Percentiles rank a stretch among this genome's conserved stretches.
These are phyloP conservation scores for Cardamine resedifolia DNA, from an alignment of 345 rosid genomes.

Conservation along the genomic window DNA sequence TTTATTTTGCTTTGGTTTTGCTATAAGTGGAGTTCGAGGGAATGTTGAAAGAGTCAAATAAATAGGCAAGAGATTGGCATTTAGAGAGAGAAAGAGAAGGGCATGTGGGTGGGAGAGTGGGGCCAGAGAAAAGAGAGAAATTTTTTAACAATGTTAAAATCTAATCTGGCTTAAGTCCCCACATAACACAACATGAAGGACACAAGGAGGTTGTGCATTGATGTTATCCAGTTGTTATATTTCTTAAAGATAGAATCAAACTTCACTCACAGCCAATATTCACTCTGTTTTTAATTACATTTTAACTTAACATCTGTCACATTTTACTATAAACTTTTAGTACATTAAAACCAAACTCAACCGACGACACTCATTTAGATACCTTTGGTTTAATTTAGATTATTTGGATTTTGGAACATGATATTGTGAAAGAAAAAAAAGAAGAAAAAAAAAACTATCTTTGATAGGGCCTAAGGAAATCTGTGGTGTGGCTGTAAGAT, in stretches of 20 bases:
- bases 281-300: slow-evolving; percentile 14
- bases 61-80: slow-evolving; percentile 25
- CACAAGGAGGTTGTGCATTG: slow-evolving; percentile 37
- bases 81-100: slow-evolving; percentile 20
- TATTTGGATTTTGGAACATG: slow-evolving; percentile 5
- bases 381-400: slow-evolving; percentile 5
- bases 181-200: slow-evolving; percentile 35
- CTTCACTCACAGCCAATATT: slow-evolving; percentile 30
- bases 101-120: slow-evolving; percentile 41
- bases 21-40: slow-evolving; percentile 33
- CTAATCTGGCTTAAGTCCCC: slow-evolving; percentile 38
- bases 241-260: slow-evolving; percentile 24
- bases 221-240: slow-evolving; percentile 38
- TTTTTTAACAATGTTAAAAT: slow-evolving; percentile 18
- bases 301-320: background rate
- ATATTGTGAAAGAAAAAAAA: background rate
- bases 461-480: slow-evolving; percentile 3
- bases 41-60: slow-evolving; percentile 42
- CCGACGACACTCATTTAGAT: background rate
- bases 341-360: background rate
- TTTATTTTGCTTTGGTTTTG: background rate
- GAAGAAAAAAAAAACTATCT: background rate
- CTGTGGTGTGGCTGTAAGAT: slow-evolving; percentile 22
- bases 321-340: background rate
- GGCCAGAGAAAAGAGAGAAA: slow-evolving; percentile 12